phyloP scores from a whole-genome alignment of 1,139 yeast genomes.

The Protomyces inundatus region DNA sequence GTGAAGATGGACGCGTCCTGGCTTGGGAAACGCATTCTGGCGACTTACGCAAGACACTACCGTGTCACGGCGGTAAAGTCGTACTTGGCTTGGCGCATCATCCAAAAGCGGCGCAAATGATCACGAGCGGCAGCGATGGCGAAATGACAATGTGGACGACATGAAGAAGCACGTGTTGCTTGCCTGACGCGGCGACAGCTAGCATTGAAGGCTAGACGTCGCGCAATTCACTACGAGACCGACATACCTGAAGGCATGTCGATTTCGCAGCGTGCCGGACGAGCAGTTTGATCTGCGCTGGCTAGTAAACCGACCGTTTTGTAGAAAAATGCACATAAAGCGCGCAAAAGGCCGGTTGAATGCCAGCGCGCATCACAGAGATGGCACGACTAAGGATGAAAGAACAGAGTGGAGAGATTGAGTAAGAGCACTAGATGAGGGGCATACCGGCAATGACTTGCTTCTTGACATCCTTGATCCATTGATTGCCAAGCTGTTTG shows the following conservation, averaged over 20 bases:
- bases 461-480: constrained; percentile 70
- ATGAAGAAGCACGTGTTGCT: neutral
- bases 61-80: constrained; percentile 27
- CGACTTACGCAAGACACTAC: constrained; percentile 32
- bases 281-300: neutral
- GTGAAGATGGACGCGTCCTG: constrained; percentile 83
- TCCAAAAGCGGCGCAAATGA: constrained; percentile 31
- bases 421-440: neutral
- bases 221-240: no score
- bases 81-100: constrained; percentile 31
- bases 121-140: constrained; percentile 32
- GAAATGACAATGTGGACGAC: constrained; percentile 23
- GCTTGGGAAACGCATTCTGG: constrained; percentile 84
- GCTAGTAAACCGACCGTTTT: neutral
- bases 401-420: neutral
- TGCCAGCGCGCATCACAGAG: neutral
- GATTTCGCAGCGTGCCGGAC: neutral
- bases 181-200: neutral
- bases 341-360: neutral
- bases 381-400: neutral
- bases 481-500: constrained; percentile 56
- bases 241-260: no score
- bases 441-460: constrained; percentile 14
- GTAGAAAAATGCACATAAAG: neutral
- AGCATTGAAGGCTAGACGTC: no score